These are phyloP conservation scores for Eruca vesicaria DNA, from an alignment of 441 rosid species.

Conservation along the genomic window DNA sequence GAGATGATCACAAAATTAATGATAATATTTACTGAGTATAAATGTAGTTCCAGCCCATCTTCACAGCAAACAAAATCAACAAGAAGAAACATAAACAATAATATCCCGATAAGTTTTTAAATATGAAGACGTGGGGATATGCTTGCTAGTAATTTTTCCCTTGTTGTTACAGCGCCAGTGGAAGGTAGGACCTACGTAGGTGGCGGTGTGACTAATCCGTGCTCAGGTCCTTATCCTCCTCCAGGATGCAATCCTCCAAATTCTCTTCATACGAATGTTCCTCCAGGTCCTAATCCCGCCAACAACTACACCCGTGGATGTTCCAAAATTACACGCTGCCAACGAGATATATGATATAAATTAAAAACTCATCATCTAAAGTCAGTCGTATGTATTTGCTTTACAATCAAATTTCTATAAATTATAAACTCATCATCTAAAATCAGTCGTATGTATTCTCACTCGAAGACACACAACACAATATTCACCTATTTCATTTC, in stretches of 20 bases:
- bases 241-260: neutral
- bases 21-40: too few relatives aligned
- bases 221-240: neutral
- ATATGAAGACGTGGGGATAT: conserved; percentile 3
- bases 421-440: neutral
- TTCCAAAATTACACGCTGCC: neutral
- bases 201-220: neutral
- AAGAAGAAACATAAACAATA: neutral
- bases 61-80: neutral
- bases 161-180: neutral
- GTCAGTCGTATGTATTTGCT: neutral
- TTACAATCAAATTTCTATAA: too few relatives aligned
- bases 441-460: neutral
- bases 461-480: too few relatives aligned
- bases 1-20: too few relatives aligned
- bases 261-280: too few relatives aligned
- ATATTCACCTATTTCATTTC: too few relatives aligned
- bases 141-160: neutral
- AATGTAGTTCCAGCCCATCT: neutral
- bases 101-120: neutral
- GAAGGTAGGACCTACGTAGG: neutral
- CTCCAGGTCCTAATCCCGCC: too few relatives aligned
- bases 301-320: neutral
- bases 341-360: neutral
- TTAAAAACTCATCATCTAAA: neutral